These are phyloP conservation scores for Ophiosphaerella herpotricha DNA, from an alignment of 2,329 filamentous ascomycete genomes.

Conservation along the genomic window DNA sequence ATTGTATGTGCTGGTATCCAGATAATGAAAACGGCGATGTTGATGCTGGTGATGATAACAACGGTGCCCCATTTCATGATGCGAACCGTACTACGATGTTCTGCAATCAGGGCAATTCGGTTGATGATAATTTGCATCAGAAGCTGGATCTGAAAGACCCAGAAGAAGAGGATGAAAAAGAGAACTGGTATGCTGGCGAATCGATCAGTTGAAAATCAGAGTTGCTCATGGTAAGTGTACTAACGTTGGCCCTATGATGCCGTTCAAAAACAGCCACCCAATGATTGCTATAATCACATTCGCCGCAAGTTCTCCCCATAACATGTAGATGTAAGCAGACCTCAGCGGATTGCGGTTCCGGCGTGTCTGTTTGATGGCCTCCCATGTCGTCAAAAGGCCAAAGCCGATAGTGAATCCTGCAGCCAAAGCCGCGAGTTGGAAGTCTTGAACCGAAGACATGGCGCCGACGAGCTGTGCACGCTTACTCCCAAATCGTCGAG, in stretches of 20 bases:
- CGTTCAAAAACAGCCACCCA: slow-evolving; percentile 39
- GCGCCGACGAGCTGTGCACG: neutral
- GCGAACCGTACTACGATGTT: slow-evolving; percentile 44
- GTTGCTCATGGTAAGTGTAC: neutral
- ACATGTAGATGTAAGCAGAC: slow-evolving; percentile 44
- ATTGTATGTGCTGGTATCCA: slow-evolving; percentile 57
- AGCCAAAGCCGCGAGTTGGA: slow-evolving; percentile 37
- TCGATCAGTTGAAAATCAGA: neutral
- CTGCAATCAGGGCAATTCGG: slow-evolving; percentile 56
- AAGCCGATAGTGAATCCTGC: slow-evolving; percentile 45
- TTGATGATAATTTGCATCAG: slow-evolving; percentile 63
- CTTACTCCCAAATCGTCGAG: neutral
- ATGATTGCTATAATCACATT: slow-evolving; percentile 37
- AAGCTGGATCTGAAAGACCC: slow-evolving; percentile 52
- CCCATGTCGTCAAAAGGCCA: slow-evolving; percentile 41
- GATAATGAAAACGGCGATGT: slow-evolving; percentile 59
- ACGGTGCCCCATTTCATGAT: slow-evolving; percentile 56
- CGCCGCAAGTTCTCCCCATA: slow-evolving; percentile 40
- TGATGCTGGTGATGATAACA: slow-evolving; percentile 54
- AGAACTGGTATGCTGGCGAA: slow-evolving; percentile 30
- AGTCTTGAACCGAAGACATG: slow-evolving; percentile 33
- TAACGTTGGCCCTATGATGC: slow-evolving; percentile 36
- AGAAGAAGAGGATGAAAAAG: slow-evolving; percentile 40
- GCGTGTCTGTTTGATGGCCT: slow-evolving; percentile 43
- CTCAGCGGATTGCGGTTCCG: slow-evolving; percentile 40